phyloP scores from a whole-genome alignment of 306 rosid species.

The Corylus americana region DNA sequence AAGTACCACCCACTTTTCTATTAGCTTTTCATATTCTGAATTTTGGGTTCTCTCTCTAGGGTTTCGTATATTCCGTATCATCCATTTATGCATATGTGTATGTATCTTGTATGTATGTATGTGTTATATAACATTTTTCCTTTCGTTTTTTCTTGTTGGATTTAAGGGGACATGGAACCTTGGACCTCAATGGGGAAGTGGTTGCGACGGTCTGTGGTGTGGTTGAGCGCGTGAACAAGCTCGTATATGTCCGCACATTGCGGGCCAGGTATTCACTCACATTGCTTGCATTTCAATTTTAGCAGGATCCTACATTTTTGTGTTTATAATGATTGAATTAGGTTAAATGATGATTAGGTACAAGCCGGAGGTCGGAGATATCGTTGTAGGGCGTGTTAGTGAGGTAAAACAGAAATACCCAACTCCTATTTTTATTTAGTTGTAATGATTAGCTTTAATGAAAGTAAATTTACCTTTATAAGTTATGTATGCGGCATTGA shows the following conservation, averaged over 20 bases:
- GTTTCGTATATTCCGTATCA: not conserved
- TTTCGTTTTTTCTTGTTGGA: not conserved
- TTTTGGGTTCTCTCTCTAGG: not conserved
- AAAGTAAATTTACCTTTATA: not conserved
- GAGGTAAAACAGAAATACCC: slow-evolving; percentile 53
- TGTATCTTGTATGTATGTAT: not conserved
- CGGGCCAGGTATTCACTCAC: slow-evolving; percentile 57
- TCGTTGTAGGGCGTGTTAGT: slow-evolving; percentile 74
- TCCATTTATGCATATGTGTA: not conserved
- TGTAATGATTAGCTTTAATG: not conserved
- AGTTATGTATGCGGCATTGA: not conserved
- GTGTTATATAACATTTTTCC: not conserved
- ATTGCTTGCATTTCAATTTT: not conserved
- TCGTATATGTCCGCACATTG: slow-evolving; percentile 75
- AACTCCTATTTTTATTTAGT: not conserved
- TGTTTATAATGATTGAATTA: not conserved
- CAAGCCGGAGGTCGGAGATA: slow-evolving; percentile 96
- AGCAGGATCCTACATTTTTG: not conserved
- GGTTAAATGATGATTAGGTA: slow-evolving; percentile 44
- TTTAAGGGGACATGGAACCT: slow-evolving; percentile 83
- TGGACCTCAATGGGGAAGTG: slow-evolving; percentile 67
- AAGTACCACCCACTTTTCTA: slow-evolving; percentile 21
- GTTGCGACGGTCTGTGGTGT: slow-evolving; percentile 83
- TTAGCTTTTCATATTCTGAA: not conserved
- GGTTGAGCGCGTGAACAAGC: slow-evolving; percentile 88